phyloP scores from a whole-genome alignment of 495 filamentous ascomycete species.

The Neurospora pannonica region DNA sequence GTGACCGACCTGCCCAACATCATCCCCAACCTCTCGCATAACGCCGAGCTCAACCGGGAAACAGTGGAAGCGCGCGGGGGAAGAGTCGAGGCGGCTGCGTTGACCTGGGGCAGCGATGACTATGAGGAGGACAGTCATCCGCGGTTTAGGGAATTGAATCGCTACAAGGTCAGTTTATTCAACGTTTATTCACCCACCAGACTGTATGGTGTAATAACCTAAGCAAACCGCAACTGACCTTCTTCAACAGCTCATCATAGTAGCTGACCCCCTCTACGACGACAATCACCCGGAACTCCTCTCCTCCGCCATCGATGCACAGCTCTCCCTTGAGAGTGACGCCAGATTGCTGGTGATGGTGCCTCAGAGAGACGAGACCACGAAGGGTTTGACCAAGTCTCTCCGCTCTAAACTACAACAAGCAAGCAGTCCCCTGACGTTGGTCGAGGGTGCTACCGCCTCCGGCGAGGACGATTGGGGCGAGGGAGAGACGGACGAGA shows the following conservation, averaged over 20 bases:
- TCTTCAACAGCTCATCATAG: constrained; percentile 29
- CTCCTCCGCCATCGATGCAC: constrained; percentile 29
- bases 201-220: neutral
- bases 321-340: constrained; percentile 23
- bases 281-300: constrained; percentile 38
- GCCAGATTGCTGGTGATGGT: constrained; percentile 37
- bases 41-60: constrained; percentile 27
- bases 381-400: constrained; percentile 20
- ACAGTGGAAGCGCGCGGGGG: constrained; percentile 27
- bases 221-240: neutral
- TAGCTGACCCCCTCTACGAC: constrained; percentile 38
- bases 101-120: constrained; percentile 29
- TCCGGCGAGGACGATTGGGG: constrained; percentile 39
- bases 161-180: constrained; percentile 26
- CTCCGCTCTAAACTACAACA: constrained; percentile 19
- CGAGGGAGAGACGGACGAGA: constrained; percentile 27
- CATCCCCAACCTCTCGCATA: constrained; percentile 33
- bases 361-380: constrained; percentile 32
- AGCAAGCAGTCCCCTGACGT: constrained; percentile 15
- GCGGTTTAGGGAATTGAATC: constrained; percentile 22
- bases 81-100: constrained; percentile 20
- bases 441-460: constrained; percentile 25
- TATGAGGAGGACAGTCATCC: constrained; percentile 22
- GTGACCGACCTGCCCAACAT: constrained; percentile 40
- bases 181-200: neutral